Base-by-base conservation (phyloP, 768 basidiomycete genomes). In the Mycena kentingensis region DNA sequence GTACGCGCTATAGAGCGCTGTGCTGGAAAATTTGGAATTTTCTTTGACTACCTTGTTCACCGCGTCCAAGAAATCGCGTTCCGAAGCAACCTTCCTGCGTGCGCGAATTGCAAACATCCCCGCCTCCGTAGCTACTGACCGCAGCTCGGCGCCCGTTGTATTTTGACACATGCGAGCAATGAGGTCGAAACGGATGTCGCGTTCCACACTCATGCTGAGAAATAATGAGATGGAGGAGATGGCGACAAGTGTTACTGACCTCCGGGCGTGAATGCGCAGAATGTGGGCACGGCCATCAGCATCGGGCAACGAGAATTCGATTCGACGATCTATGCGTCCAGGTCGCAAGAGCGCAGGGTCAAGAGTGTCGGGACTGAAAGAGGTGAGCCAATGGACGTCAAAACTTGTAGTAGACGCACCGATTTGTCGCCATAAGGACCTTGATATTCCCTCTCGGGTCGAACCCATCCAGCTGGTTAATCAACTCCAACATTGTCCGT, bases 101-200 rank as follows among this genome's bases (percentile, higher is more conserved):
- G 93, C 90, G 53, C 97, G 89, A 65, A 99, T 99, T 2, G 97
- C 96, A 72, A 96, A 99, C 97, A 99, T 98, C n/a, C 97, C 97
- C 42, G 97, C 97, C 88, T 99, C 96, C 8, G 96, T 99, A 15
- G 95, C 94, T 7, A 99, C 97, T 22, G 92, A 93, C 41, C 95
- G 87, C 52, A 99, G 71, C 71, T 99, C 97, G n/a, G 97, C 97
- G 53, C 97, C 97, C 11, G 97, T 98, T 13, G 97, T 95, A 69
- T 97, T 97, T 19, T 97, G 97, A 69, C 97, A 99, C 52, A 99
- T 72, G 31, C 97, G 86, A 11, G 95, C 95, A 67, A 99, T 95
- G 37, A 99, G 83, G 67, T 98, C 95, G 68, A 94, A 99, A 43
- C 97, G 92, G 65, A 99, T 98, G 63, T 95, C 90, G 53, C 94